A percentile compares a stretch with the other conserved stretches of the same genome.
Evolutionary conservation across 2,329 filamentous ascomycete species (phyloP).

Genomic region (Colletotrichum musae): DNA sequence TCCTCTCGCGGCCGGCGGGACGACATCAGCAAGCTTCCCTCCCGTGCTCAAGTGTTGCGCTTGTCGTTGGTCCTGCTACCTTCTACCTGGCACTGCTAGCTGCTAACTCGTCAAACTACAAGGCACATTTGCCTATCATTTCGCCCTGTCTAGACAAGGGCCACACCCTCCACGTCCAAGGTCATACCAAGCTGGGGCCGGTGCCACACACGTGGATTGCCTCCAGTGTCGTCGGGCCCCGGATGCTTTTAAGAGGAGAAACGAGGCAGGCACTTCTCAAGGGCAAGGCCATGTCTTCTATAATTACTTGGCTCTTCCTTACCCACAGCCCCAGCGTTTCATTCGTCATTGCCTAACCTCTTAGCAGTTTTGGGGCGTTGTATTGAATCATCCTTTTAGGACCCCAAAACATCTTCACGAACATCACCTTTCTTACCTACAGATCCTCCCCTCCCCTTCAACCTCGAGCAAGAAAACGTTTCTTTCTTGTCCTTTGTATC

Average conservation of each 20-base stretch:
- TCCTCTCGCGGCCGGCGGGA: slow-evolving; percentile 35
- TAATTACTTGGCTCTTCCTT: slow-evolving; percentile 31
- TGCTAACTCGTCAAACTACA: background rate
- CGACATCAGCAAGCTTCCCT: slow-evolving; percentile 40
- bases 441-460: background rate
- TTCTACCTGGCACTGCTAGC: slow-evolving; percentile 1
- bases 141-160: background rate
- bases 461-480: slow-evolving; percentile 8
- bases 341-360: slow-evolving; percentile 19
- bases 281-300: slow-evolving; percentile 15
- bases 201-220: slow-evolving; percentile 23
- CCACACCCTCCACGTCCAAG: background rate
- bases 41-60: slow-evolving; percentile 23
- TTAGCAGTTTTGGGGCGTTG: slow-evolving; percentile 17
- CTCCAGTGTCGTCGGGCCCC: slow-evolving; percentile 8
- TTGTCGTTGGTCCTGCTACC: background rate
- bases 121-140: slow-evolving; percentile 11
- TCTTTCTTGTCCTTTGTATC: slow-evolving; percentile 3
- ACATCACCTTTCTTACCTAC: background rate
- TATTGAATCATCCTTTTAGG: slow-evolving; percentile 12
- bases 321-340: background rate
- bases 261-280: slow-evolving; percentile 20
- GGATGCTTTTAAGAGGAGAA: slow-evolving; percentile 5
- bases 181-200: slow-evolving; percentile 5
- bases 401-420: slow-evolving; percentile 18